phyloP scores from a whole-genome alignment of 495 filamentous ascomycete genomes.

The Aspergillus biplanus region DNA sequence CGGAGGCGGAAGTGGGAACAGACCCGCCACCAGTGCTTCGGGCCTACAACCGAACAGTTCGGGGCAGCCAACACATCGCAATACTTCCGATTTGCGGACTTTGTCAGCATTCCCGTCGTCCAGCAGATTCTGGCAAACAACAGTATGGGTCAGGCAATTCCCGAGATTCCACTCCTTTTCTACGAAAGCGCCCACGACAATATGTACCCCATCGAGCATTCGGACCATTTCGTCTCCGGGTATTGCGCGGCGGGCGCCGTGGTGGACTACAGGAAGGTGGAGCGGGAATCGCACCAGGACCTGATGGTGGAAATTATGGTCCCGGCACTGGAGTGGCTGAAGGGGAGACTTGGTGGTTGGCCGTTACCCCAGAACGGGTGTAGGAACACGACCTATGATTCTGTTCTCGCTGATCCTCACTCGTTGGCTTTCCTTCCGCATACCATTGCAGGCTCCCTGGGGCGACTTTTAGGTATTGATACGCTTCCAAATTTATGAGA shows the following conservation, averaged over 20 bases:
- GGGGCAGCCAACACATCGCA: background rate
- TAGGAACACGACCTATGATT: too few species aligned
- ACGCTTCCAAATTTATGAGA: too few species aligned
- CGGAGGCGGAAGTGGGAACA: too few species aligned
- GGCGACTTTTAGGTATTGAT: too few species aligned
- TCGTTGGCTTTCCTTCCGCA: too few species aligned
- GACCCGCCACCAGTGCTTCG: background rate
- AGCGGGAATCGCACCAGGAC: background rate
- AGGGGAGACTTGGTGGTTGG: background rate
- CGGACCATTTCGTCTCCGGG: background rate
- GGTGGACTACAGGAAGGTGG: background rate
- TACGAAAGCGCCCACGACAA: constrained; percentile 3
- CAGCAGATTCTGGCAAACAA: background rate
- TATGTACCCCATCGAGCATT: background rate
- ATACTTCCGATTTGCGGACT: background rate
- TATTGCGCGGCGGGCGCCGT: background rate
- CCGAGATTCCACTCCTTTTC: background rate
- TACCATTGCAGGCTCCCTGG: too few species aligned
- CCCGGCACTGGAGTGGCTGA: background rate
- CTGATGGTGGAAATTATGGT: background rate
- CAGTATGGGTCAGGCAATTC: background rate
- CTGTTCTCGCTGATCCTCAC: too few species aligned
- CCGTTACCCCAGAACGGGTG: too few species aligned
- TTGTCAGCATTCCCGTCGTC: background rate
- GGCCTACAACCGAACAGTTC: background rate